Evolutionary conservation across 306 rosid genomes (phyloP), one percentile per base, ranked within the genome.

Genomic region (Gleditsia sinensis): DNA sequence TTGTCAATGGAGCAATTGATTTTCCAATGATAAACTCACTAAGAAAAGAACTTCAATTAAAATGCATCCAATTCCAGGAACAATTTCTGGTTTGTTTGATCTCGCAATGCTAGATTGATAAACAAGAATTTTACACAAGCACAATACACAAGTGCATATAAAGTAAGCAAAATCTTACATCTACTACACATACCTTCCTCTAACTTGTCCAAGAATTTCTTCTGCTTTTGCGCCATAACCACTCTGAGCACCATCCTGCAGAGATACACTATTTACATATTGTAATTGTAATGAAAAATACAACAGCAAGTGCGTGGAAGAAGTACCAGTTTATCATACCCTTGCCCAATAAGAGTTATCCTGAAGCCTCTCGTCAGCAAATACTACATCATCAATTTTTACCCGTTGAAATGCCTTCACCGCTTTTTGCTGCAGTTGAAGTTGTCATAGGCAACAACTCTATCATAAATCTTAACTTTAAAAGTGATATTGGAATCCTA

Each of bases 151-250:
- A 19, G 12, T 64, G 36, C 74, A 55, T 45, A 43, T 4, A 62
- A 20, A 17, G 23, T 17, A 61, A 13, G 61, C 30, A 58, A 55
- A 50, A 48, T 51, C 12, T 20, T 9, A 50, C 27, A 17, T 48
- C 23, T 25, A 49, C 0, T 49, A 49, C 28, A 74, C 88, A 74
- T 43, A 95, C 99, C 92, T 89, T 83, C 98, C 98, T 78, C 94
- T 86, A 63, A 95, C 99, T 84, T 90, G 98, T 61, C 96, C 89
- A 62, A 95, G 97, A 82, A 90, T 72, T 78, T 92, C 99, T 80
- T 92, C 86, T 25, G 97, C 99, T 91, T 95, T 95, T 70, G 99
- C 97, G 66, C 99, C 97, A 75, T 94, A 94, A 65, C 99, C 99
- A 69, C 0, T 65, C 20, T 92, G 98, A 6, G 97, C 98, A 72